phyloP scores from a whole-genome alignment of 345 rosid species.

The Kandelia obovata region DNA sequence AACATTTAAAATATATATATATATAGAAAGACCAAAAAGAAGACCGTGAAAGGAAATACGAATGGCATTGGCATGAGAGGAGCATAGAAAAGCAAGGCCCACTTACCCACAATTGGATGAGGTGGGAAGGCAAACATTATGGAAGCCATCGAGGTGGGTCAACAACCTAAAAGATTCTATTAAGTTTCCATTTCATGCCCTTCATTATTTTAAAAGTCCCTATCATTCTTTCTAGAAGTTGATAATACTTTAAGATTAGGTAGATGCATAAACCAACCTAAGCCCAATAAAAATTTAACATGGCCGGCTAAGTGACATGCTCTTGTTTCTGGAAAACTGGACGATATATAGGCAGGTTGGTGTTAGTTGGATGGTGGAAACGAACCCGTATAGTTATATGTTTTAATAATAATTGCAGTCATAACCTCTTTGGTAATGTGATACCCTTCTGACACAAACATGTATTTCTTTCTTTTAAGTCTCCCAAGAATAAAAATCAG shows the following conservation, averaged over 20 bases:
- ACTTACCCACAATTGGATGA: neutral
- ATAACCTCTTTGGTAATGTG: too few species aligned
- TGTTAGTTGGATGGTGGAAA: constrained; percentile 14
- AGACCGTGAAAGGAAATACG: too few species aligned
- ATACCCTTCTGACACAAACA: neutral
- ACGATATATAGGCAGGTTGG: constrained; percentile 15
- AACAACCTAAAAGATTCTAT: constrained; percentile 8
- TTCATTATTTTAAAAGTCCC: neutral
- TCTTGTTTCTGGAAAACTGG: neutral
- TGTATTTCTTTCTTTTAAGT: too few species aligned
- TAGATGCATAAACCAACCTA: too few species aligned
- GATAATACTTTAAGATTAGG: too few species aligned
- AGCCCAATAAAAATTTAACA: neutral
- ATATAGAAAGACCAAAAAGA: too few species aligned
- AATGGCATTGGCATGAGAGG: constrained; percentile 1
- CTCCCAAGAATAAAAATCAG: too few species aligned
- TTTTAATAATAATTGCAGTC: neutral
- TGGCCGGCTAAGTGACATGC: constrained; percentile 24
- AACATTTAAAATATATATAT: too few species aligned
- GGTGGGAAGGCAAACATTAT: too few species aligned
- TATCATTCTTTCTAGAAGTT: constrained; percentile 17
- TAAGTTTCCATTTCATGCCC: too few species aligned
- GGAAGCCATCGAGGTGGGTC: constrained; percentile 6
- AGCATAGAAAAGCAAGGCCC: neutral
- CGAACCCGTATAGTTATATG: neutral